Evolutionary conservation across 2,329 filamentous ascomycete species (phyloP), one percentile per base, ranked within the genome.

Genomic region (Botryotinia convoluta): DNA sequence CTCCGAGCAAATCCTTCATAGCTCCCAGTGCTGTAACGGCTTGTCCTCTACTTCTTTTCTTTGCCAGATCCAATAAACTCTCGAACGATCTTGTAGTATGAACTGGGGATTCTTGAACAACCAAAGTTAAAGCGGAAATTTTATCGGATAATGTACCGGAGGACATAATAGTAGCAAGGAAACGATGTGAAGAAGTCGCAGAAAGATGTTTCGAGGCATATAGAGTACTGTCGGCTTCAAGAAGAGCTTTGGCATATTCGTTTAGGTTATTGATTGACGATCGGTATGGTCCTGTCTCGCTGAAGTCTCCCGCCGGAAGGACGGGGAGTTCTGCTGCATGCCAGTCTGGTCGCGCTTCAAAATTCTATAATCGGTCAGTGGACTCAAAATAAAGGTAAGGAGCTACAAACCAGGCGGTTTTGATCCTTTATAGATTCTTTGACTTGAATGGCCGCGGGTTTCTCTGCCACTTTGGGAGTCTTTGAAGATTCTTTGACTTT

Each of bases 91-190:
- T 95, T 76, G 90, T 91, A 75, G 95, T 98, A 83, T 99, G 96
- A 69, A 98, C 85, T 29, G 96, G 96, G 14, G 97, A 98, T 83
- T 99, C 96, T 84, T 99, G 97, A 20, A 98, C 91, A 72, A 96
- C 92, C 77, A 99, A 86, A 7, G 96, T 99, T 79, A 99, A 86
- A 5, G 96, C 97, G 4, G 96, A 99, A 61, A 98, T 92, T 82
- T 98, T 98, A 82, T 99, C 96, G 72, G 94, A 97, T 78, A 98
- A 89, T 16, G 97, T 99, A 86, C 96, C 96, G 2, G 95, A 97
- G 16, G 94, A 86, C 93, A 98, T 98, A 81, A 99, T 98, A 29
- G 94, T 97, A 1, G 95, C 93, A 86, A 98, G 91, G 85, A 99
- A 99, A 82, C 95, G 97, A 83, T 97, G 93, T 59, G 95, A 95